Base-by-base conservation (phyloP, 2,329 filamentous ascomycete genomes). In the Aureobasidium leucospermi region DNA sequence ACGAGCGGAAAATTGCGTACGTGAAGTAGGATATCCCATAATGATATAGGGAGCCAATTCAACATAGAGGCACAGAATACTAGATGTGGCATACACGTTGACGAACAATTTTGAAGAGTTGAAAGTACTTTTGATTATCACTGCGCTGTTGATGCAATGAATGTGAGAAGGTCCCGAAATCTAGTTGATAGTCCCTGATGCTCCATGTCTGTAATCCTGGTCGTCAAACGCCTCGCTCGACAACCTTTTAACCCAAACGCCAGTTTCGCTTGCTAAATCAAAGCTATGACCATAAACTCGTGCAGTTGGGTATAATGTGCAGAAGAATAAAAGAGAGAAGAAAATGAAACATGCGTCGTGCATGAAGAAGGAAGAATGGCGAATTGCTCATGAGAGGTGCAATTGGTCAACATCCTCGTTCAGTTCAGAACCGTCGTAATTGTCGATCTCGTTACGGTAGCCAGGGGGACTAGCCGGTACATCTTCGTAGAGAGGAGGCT, bases 401-500 rank as follows among this genome's bases (percentile, higher is more conserved):
- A 79, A 69, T 13, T 70, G 70, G 60, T 79, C 78, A 38, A 81
- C 67, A 46, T 79, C 76, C 36, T 75, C 72, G 58, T 79, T 63
- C 31, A 72, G 71, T 16, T 80, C 75, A 0, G 76, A 74, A 11
- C 76, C 77, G 39, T 70, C 63, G 63, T 80, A 80, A 57, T 79
- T 75, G 59, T 76, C 72, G 60, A 81, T 75, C 7, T 72, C 66
- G 10, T 10, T 39, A 11, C 29, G 38, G 65, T 79, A 80, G 46
- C 74, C 74, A 8, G 93, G 93, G 51, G 93, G 93, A 67, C 87
- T 90, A 2, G 85, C 86, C 0, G 93, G 92, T 43, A 97, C 91
- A 70, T 97, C 90, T 73, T 94, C 88, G 75, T 99, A 99, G 65
- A 95, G 84, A 0, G 93, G 93, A 11, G 93, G 93, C 69, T 89